Percentiles rank a stretch among this genome's conserved stretches.
phyloP scores from a whole-genome alignment of 164 flowering plant species.

The Tetracentron sinense region DNA sequence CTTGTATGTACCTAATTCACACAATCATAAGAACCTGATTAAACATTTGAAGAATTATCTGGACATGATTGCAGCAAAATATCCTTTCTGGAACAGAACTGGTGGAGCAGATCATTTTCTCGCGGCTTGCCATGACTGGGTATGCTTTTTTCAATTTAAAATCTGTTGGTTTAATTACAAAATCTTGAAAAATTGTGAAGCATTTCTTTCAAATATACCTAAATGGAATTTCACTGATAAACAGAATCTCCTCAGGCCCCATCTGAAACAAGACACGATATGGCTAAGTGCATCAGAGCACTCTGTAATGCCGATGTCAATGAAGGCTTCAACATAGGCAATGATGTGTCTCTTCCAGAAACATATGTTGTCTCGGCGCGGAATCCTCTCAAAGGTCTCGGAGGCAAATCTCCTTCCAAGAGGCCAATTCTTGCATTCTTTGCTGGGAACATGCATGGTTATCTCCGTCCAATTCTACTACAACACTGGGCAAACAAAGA shows the following conservation, averaged over 20 bases:
- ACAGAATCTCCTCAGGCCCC: conserved; percentile 22
- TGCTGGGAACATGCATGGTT: conserved; percentile 40
- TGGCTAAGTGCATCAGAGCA: conserved; percentile 26
- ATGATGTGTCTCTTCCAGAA: conserved; percentile 39
- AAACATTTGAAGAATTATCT: conserved; percentile 39
- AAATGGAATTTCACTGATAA: not conserved
- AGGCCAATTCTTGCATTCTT: conserved; percentile 37
- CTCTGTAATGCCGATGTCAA: conserved; percentile 41
- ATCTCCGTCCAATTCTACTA: conserved; percentile 28
- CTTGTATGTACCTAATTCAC: conserved; percentile 49
- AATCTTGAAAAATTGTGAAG: not conserved
- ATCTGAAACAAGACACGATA: conserved; percentile 22
- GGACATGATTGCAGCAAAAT: conserved; percentile 38
- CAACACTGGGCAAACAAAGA: conserved; percentile 39
- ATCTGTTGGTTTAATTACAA: not conserved
- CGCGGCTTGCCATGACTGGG: conserved; percentile 69
- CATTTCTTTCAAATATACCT: not conserved
- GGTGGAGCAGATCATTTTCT: conserved; percentile 64
- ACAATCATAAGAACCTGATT: conserved; percentile 32
- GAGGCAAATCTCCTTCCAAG: conserved; percentile 27
- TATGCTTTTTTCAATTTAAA: conserved; percentile 16
- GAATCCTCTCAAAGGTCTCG: conserved; percentile 23
- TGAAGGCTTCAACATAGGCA: conserved; percentile 30
- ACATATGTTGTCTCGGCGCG: conserved; percentile 20
- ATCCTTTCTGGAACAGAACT: conserved; percentile 56